These are phyloP conservation scores for Ustilago loliicola DNA, from an alignment of 1,284 basidiomycete species.

Conservation along the genomic window DNA sequence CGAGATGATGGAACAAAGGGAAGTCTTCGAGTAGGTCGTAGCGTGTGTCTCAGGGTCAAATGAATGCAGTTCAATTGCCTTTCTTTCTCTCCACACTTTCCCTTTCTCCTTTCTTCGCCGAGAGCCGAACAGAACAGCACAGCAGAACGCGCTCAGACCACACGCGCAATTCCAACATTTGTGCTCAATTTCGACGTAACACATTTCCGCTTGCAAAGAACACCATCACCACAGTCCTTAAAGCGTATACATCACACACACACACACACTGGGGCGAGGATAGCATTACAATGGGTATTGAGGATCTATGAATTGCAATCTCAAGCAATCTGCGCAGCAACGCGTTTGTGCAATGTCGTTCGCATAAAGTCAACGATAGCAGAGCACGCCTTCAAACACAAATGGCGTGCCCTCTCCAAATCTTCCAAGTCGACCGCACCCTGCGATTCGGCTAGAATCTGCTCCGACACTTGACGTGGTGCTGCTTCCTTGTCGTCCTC, in stretches of 20 bases:
- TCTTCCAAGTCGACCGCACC: constrained; percentile 41
- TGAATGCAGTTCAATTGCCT: not conserved
- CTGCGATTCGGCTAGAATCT: constrained; percentile 45
- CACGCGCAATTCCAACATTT: not conserved
- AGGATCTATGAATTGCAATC: not conserved
- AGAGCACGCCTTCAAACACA: constrained; percentile 30
- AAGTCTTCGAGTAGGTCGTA: too few relatives aligned
- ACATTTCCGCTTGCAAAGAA: too few relatives aligned
- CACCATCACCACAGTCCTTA: too few relatives aligned
- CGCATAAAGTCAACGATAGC: constrained; percentile 33
- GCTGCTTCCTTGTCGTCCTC: constrained; percentile 10
- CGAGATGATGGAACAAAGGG: constrained; percentile 7
- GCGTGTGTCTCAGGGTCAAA: not conserved
- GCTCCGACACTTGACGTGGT: constrained; percentile 30
- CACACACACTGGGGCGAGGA: not conserved
- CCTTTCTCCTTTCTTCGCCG: not conserved
- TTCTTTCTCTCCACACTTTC: not conserved
- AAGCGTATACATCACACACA: too few relatives aligned
- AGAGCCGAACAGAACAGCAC: constrained; percentile 1
- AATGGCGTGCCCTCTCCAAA: constrained; percentile 29
- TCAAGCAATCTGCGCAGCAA: constrained; percentile 20
- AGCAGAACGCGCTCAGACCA: constrained; percentile 3
- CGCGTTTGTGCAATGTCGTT: constrained; percentile 18
- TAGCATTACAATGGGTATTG: not conserved
- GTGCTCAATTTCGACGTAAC: not conserved